Base-by-base conservation (phyloP, 805 yeast genomes). In the Zygoascus tannicola region DNA sequence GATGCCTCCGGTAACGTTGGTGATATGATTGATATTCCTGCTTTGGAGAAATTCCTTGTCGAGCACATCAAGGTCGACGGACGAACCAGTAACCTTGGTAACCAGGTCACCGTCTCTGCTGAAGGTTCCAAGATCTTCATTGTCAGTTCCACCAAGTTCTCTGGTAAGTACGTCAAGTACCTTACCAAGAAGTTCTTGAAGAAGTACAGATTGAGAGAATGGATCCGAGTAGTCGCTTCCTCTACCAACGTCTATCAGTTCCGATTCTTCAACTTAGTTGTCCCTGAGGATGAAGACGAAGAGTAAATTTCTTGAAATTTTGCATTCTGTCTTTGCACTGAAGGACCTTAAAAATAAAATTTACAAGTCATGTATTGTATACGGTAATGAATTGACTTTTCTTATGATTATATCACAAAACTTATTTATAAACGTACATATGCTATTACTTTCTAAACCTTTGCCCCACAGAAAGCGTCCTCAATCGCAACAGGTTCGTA, bases 111-210 rank as follows among this genome's bases (percentile, higher is more conserved):
- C 55, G 86, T 90, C 58, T 73, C 86, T 65, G 73, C 76, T 65
- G 92, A 86, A 67, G 94, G 88, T 67, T 74, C 80, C 78, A 81
- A 82, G 76, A 79, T 85, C 68, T 81, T 85, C 68, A 86, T 92
- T 67, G 85, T 87, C 68, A 76, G 97, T 58, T 80, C 82, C 73
- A 73, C 94, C 73, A 82, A 86, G 76, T 90, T 92, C 92, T 88
- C 97, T 60, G 99, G 98, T 76, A 90, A 94, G 78, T 92, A 92
- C 94, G 82, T 90, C 72, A 92, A 94, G 80, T 92, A 92, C 94
- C 78, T 92, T 70, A 85, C 97, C 67, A 94, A 92, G 87, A 90
- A 94, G 80, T 92, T 85, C 92, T 85, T 92, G 75, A 94, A 90
- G 95, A 92, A 92, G 85, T 86, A 88, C 90, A 94, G 85, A 76